phyloP scores from a whole-genome alignment of 768 basidiomycete species.

The Daedaleopsis nitida region DNA sequence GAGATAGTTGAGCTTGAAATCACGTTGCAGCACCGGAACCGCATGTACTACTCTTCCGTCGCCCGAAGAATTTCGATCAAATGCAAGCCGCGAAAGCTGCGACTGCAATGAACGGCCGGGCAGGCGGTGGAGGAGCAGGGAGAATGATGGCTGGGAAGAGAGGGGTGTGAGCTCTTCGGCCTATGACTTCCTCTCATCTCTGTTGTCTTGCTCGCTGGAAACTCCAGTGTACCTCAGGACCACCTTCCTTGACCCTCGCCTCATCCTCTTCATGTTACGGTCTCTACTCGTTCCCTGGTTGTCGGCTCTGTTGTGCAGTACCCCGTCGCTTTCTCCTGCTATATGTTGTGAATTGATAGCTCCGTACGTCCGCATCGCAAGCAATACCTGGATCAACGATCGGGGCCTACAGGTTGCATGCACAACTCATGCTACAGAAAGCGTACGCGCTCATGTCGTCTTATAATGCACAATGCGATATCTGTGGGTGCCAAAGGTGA shows the following conservation, averaged over 20 bases:
- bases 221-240: background rate
- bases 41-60: conserved; percentile 91
- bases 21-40: conserved; percentile 75
- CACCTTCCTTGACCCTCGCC: conserved; percentile 8
- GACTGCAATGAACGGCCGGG: conserved; percentile 17
- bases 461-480: no score
- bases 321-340: conserved; percentile 20
- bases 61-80: conserved; percentile 63
- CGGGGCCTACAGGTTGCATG: no score
- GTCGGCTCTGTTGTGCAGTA: conserved; percentile 22
- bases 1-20: background rate
- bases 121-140: conserved; percentile 33
- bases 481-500: no score
- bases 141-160: conserved; percentile 41
- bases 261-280: conserved; percentile 1
- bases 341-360: conserved; percentile 18
- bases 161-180: background rate
- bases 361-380: background rate
- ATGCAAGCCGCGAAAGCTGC: conserved; percentile 5
- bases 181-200: conserved; percentile 1
- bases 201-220: conserved; percentile 9
- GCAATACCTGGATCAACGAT: background rate
- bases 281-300: conserved; percentile 8
- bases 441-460: no score
- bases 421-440: no score